phyloP scores from a whole-genome alignment of 108 stramenopile genomes.

The Aurantiochytrium sp. region DNA sequence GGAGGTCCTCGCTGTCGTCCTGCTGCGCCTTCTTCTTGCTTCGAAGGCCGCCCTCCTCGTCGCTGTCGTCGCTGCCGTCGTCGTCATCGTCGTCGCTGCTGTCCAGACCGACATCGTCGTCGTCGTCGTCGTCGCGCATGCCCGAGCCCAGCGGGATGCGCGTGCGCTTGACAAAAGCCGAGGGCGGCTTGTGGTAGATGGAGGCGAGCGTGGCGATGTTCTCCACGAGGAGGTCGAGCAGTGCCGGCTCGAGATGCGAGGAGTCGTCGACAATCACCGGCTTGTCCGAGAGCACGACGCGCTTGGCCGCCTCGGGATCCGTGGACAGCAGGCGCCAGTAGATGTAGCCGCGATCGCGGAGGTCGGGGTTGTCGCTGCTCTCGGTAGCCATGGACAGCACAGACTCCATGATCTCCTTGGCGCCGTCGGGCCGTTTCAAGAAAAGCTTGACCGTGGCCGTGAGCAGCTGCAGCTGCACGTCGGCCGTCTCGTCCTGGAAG shows the following conservation, averaged over 20 bases:
- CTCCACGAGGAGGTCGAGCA: constrained; percentile 81
- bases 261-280: constrained; percentile 98
- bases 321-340: constrained; percentile 96
- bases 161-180: constrained; percentile 83
- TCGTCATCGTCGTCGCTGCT: constrained; percentile 72
- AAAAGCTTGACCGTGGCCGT: constrained; percentile 99
- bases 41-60: constrained; percentile 42
- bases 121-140: constrained; percentile 54
- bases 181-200: constrained; percentile 98
- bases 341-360: constrained; percentile 95
- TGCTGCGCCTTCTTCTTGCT: constrained; percentile 53
- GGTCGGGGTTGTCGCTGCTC: constrained; percentile 95
- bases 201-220: constrained; percentile 88
- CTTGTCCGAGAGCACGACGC: constrained; percentile 94
- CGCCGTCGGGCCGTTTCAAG: constrained; percentile 91
- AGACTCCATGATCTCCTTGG: constrained; percentile 95
- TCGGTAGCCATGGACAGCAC: constrained; percentile 94
- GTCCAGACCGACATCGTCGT: constrained; percentile 60
- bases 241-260: constrained; percentile 76
- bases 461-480: constrained; percentile 92
- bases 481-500: constrained; percentile 87
- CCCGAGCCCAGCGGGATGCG: constrained; percentile 50
- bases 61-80: constrained; percentile 32
- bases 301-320: constrained; percentile 95
- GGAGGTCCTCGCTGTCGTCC: constrained; percentile 6